Conservation (phyloP, 768 basidiomycete genomes). For the Phylloporus sp. region DNA sequence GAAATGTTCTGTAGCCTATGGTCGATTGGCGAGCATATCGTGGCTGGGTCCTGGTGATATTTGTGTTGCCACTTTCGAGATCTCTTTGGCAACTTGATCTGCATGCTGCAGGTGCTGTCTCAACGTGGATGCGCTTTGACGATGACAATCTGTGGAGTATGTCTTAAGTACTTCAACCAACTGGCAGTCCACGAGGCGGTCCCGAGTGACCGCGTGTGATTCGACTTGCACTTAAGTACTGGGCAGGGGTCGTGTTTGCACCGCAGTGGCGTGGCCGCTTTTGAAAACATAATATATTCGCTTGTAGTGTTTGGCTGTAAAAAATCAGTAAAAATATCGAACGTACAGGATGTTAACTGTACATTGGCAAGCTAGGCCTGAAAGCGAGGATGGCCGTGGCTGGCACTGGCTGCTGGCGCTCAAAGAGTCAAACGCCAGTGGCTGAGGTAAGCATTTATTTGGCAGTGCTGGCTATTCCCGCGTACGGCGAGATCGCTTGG, state of each 20-base stretch:
- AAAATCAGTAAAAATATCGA: not conserved
- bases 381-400: no score
- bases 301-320: not conserved
- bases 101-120: slow-evolving; percentile 16
- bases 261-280: not conserved
- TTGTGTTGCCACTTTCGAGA: slow-evolving; percentile 24
- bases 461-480: no score
- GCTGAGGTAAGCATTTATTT: not conserved
- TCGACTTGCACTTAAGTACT: not conserved
- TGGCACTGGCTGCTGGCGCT: no score
- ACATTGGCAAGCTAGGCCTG: not conserved
- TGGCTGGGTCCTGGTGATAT: slow-evolving; percentile 28
- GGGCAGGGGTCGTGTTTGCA: not conserved
- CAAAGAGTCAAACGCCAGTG: no score
- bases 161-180: not conserved
- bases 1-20: slow-evolving; percentile 24
- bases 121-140: not conserved
- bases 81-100: slow-evolving; percentile 17
- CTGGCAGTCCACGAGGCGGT: slow-evolving; percentile 4
- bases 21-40: slow-evolving; percentile 24
- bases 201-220: slow-evolving; percentile 14
- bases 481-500: not conserved
- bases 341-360: not conserved
- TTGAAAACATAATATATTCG: not conserved
- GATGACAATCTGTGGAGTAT: not conserved